Evolutionary conservation across 805 yeast genomes (phyloP).

Genomic region (Ascoidea asiatica): DNA sequence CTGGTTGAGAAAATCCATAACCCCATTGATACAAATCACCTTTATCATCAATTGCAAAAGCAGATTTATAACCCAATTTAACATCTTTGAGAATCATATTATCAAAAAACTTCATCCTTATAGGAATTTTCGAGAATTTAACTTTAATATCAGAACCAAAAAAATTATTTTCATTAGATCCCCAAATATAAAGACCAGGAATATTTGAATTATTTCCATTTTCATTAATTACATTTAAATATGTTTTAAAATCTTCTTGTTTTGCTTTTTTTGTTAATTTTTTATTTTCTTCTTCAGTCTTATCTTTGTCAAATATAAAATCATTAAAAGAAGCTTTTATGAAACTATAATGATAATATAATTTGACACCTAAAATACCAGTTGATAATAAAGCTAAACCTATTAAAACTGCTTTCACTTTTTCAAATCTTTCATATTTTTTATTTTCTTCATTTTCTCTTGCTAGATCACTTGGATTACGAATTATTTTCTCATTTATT

Average conservation of each 20-base stretch:
- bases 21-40: conserved; percentile 75
- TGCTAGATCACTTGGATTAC: too few species aligned
- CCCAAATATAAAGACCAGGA: conserved; percentile 57
- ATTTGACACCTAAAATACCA: background rate
- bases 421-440: conserved; percentile 8
- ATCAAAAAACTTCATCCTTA: conserved; percentile 52
- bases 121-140: conserved; percentile 35
- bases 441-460: conserved; percentile 22
- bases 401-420: background rate
- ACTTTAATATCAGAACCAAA: conserved; percentile 16
- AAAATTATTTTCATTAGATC: conserved; percentile 31
- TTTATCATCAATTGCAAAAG: conserved; percentile 44
- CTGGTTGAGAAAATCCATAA: conserved; percentile 22
- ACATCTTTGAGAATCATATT: conserved; percentile 44
- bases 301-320: too few species aligned
- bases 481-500: too few species aligned
- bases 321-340: too few species aligned
- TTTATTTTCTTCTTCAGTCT: background rate
- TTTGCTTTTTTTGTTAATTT: conserved; percentile 12
- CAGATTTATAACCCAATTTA: conserved; percentile 25
- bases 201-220: conserved; percentile 23
- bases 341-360: too few species aligned
- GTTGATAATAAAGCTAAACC: background rate
- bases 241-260: conserved; percentile 11
- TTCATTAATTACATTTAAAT: conserved; percentile 16